Conservation (phyloP, 495 filamentous ascomycete genomes). For the Penicillium malachiteum region DNA sequence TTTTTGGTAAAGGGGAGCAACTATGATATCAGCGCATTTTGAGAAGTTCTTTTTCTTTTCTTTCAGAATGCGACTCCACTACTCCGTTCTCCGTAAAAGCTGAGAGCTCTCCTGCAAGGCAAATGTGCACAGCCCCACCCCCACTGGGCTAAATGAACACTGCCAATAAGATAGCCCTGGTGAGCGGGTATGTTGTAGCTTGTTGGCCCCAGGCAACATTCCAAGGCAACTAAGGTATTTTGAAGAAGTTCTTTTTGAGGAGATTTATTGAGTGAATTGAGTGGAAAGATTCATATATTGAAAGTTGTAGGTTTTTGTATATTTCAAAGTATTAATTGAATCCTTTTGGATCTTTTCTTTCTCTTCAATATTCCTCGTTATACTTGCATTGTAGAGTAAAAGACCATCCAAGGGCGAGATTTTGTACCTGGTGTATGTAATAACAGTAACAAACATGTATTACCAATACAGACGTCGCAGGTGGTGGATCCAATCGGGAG, state of each 20-base stretch:
- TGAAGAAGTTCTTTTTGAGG: too few relatives aligned
- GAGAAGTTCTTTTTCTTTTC: neutral
- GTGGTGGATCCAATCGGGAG: constrained; percentile 22
- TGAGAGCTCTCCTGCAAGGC: constrained; percentile 26
- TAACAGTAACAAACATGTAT: constrained; percentile 19
- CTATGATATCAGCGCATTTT: constrained; percentile 18
- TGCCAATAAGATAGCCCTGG: constrained; percentile 14
- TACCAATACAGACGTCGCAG: constrained; percentile 12
- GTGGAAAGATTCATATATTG: too few relatives aligned
- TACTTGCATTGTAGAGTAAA: too few relatives aligned
- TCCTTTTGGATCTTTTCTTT: neutral
- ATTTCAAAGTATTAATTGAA: too few relatives aligned
- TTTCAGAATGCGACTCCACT: constrained; percentile 17
- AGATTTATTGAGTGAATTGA: too few relatives aligned
- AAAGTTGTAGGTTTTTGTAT: too few relatives aligned
- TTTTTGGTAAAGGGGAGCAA: neutral
- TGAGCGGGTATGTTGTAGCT: constrained; percentile 8
- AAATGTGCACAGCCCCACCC: constrained; percentile 29
- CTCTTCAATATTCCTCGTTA: neutral
- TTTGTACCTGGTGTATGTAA: neutral
- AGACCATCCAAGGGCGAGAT: too few relatives aligned
- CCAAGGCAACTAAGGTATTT: neutral
- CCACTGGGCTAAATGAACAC: constrained; percentile 14
- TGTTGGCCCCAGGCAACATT: constrained; percentile 5
- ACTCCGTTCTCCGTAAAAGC: constrained; percentile 1